phyloP scores from a whole-genome alignment of 176 grass and related monocot species.

The Zoysia japonica region DNA sequence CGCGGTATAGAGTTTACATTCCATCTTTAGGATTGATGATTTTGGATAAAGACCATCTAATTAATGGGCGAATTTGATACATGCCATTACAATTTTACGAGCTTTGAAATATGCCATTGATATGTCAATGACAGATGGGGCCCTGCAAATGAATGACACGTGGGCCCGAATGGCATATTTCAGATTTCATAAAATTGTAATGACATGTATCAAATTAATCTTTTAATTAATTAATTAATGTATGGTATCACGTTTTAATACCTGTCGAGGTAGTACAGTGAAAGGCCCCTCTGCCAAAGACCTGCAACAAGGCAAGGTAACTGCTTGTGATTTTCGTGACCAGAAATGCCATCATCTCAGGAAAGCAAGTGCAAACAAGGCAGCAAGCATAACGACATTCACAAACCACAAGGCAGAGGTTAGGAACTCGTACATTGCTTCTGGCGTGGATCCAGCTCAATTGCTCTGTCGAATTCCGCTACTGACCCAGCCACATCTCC shows the following conservation, averaged over 20 bases:
- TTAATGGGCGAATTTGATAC: too few relatives aligned
- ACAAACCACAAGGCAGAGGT: neutral
- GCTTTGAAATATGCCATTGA: too few relatives aligned
- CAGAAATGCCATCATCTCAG: neutral
- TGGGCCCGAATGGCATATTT: too few relatives aligned
- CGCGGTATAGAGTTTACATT: neutral
- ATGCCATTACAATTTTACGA: too few relatives aligned
- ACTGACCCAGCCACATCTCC: constrained; percentile 72
- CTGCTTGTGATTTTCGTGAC: neutral
- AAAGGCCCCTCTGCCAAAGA: constrained; percentile 91
- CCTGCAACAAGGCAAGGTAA: constrained; percentile 44
- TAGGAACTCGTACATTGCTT: constrained; percentile 61
- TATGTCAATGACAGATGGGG: too few relatives aligned
- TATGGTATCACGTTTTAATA: constrained; percentile 7
- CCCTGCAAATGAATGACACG: too few relatives aligned
- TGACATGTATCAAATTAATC: too few relatives aligned
- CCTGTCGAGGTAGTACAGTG: constrained; percentile 82
- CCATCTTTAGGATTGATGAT: neutral
- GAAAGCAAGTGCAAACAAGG: neutral
- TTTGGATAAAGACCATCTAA: neutral
- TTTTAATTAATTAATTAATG: neutral
- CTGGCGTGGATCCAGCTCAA: constrained; percentile 73
- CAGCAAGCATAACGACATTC: neutral
- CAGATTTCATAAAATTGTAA: too few relatives aligned
- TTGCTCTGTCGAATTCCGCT: constrained; percentile 69